Evolutionary conservation across 139 green algal genomes (phyloP).

Genomic region (Chlorella vulgaris): DNA sequence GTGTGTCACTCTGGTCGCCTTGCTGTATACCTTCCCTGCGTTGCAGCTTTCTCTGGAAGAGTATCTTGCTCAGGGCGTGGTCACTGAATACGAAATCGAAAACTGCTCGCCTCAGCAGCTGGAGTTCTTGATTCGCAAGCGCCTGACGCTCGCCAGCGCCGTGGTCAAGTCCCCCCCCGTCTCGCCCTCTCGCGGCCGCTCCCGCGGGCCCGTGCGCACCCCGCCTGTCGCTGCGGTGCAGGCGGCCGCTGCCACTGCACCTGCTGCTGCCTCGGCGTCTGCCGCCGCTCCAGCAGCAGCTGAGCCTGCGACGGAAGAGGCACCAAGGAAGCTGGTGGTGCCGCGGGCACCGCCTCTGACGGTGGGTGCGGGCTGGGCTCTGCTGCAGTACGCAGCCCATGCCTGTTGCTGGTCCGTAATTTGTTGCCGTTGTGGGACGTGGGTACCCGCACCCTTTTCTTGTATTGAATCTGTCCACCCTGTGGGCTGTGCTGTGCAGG

Average conservation of each 20-base stretch:
- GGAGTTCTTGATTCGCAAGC: neutral
- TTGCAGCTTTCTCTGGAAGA: neutral
- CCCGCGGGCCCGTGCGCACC: neutral
- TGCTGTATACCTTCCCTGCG: neutral
- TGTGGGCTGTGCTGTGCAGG: neutral
- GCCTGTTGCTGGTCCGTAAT: too few relatives aligned
- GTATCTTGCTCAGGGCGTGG: neutral
- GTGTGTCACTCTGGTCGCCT: neutral
- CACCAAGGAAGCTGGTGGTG: neutral
- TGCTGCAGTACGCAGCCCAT: neutral
- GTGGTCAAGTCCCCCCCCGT: neutral
- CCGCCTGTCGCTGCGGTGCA: neutral
- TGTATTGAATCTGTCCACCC: neutral
- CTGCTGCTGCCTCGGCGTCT: neutral
- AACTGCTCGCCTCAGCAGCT: neutral
- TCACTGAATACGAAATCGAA: conserved; percentile 1
- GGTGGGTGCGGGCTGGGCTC: neutral
- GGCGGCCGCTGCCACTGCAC: neutral
- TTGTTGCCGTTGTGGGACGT: too few relatives aligned
- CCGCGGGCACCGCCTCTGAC: neutral
- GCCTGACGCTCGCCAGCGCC: neutral
- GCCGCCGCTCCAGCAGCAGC: too few relatives aligned
- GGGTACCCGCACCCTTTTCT: too few relatives aligned
- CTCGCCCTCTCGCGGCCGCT: neutral
- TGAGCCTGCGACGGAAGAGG: neutral